These are phyloP conservation scores for Salinomyces thailandicus DNA, from an alignment of 2,329 filamentous ascomycete species.

Conservation along the genomic window DNA sequence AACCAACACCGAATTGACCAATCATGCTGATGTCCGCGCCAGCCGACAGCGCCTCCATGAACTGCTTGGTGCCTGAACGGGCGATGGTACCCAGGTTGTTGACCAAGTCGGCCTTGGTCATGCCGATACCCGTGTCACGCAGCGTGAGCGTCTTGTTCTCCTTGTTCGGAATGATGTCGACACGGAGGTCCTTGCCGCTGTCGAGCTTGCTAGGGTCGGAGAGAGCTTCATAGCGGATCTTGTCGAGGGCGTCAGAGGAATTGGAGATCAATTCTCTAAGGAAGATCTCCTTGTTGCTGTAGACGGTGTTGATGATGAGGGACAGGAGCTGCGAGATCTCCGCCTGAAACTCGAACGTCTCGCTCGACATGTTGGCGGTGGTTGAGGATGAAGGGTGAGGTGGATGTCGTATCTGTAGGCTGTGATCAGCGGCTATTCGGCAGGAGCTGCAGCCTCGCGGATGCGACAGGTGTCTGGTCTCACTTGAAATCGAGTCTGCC, in stretches of 20 bases:
- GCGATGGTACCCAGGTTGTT: slow-evolving; percentile 99
- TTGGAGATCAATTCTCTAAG: slow-evolving; percentile 97
- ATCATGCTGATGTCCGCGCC: slow-evolving; percentile 99
- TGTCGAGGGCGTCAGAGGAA: slow-evolving; percentile 97
- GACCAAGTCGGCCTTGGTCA: slow-evolving; percentile 99
- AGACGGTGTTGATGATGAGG: slow-evolving; percentile 99
- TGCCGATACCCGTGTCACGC: slow-evolving; percentile 96
- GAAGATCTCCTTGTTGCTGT: slow-evolving; percentile 99
- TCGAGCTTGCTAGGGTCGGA: slow-evolving; percentile 97
- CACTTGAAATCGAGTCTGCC: background rate
- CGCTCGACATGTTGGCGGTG: slow-evolving; percentile 58
- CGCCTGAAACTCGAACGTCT: slow-evolving; percentile 99
- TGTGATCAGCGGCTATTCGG: background rate
- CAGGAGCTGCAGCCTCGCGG: background rate
- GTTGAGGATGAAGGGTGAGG: slow-evolving; percentile 1
- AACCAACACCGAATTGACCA: slow-evolving; percentile 99
- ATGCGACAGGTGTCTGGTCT: background rate
- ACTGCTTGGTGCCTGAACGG: slow-evolving; percentile 98
- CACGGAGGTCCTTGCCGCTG: slow-evolving; percentile 91
- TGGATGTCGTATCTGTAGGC: slow-evolving; percentile 1
- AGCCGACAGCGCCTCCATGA: slow-evolving; percentile 98
- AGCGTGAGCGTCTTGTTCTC: slow-evolving; percentile 96
- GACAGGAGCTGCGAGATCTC: slow-evolving; percentile 99
- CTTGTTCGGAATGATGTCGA: slow-evolving; percentile 98
- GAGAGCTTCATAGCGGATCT: slow-evolving; percentile 97